Conservation (phyloP, 768 basidiomycete genomes). For the Kwoniella bestiolae region DNA sequence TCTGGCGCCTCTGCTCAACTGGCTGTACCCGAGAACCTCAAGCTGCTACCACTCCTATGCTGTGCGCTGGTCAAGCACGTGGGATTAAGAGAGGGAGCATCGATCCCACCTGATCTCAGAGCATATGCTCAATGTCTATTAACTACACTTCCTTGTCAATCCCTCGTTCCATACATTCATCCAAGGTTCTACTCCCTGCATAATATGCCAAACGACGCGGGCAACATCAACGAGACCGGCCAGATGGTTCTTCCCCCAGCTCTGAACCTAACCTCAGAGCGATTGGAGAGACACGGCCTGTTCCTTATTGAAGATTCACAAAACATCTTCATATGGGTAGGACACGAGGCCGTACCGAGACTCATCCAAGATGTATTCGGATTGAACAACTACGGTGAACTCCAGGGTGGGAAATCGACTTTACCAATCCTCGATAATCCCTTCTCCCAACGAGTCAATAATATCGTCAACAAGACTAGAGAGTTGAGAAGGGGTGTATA, state of each 20-base stretch:
- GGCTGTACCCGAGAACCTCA: constrained; percentile 89
- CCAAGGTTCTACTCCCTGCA: constrained; percentile 94
- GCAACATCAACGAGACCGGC: constrained; percentile 86
- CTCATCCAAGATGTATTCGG: constrained; percentile 93
- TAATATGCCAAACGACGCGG: constrained; percentile 84
- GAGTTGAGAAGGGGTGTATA: constrained; percentile 93
- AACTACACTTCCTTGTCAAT: constrained; percentile 86
- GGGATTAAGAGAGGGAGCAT: constrained; percentile 91
- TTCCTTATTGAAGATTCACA: constrained; percentile 98
- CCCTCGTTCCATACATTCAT: constrained; percentile 90
- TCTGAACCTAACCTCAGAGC: constrained; percentile 89
- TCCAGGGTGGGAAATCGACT: constrained; percentile 93
- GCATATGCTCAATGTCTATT: constrained; percentile 92
- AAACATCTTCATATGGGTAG: constrained; percentile 96
- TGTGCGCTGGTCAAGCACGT: constrained; percentile 95
- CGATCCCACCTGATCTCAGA: constrained; percentile 94
- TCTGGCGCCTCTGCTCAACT: constrained; percentile 92
- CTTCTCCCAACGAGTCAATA: constrained; percentile 94
- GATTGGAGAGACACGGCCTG: constrained; percentile 90
- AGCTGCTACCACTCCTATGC: constrained; percentile 86
- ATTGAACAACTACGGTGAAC: constrained; percentile 79
- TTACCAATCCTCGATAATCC: constrained; percentile 88
- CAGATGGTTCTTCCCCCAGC: constrained; percentile 78
- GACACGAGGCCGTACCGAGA: constrained; percentile 97
- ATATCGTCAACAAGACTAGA: constrained; percentile 88